A percentile compares a stretch with the other conserved stretches of the same genome.
These are phyloP conservation scores for Calophaca sinica DNA, from an alignment of 306 rosid species.

Conservation along the genomic window DNA sequence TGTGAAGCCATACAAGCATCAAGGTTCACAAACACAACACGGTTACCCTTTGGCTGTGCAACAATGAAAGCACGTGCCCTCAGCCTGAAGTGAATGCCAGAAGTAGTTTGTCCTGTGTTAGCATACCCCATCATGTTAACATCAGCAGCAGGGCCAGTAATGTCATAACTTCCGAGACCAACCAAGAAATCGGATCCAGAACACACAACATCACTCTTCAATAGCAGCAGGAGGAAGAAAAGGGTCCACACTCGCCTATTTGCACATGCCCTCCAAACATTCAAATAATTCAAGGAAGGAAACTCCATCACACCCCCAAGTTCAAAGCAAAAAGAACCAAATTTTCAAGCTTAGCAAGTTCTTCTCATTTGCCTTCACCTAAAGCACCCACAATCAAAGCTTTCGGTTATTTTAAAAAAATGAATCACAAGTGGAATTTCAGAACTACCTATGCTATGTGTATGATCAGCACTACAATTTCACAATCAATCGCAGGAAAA, in stretches of 20 bases:
- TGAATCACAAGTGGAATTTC: slow-evolving; percentile 9
- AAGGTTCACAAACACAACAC: slow-evolving; percentile 88
- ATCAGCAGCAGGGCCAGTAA: slow-evolving; percentile 98
- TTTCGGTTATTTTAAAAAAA: neutral
- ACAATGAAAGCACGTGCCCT: slow-evolving; percentile 84
- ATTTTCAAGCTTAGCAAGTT: slow-evolving; percentile 44
- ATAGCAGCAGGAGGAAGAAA: slow-evolving; percentile 44
- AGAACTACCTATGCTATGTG: neutral
- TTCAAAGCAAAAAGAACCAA: slow-evolving; percentile 10
- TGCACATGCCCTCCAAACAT: slow-evolving; percentile 36
- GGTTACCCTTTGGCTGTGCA: slow-evolving; percentile 71
- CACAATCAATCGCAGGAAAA: slow-evolving; percentile 6
- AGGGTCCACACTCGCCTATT: slow-evolving; percentile 43
- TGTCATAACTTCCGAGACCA: slow-evolving; percentile 92
- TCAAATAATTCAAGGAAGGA: slow-evolving; percentile 23
- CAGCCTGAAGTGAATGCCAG: slow-evolving; percentile 87
- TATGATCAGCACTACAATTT: slow-evolving; percentile 21
- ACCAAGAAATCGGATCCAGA: slow-evolving; percentile 71
- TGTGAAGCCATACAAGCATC: slow-evolving; percentile 98
- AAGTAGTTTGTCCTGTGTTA: slow-evolving; percentile 66
- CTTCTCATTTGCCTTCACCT: slow-evolving; percentile 52
- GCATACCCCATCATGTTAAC: slow-evolving; percentile 97
- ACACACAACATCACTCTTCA: slow-evolving; percentile 46
- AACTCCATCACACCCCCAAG: slow-evolving; percentile 45
- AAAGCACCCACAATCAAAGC: slow-evolving; percentile 29